A percentile compares a stretch with the other conserved stretches of the same genome.
Conservation (phyloP, 371 early-diverging fungal species). For the Circinella minor region DNA sequence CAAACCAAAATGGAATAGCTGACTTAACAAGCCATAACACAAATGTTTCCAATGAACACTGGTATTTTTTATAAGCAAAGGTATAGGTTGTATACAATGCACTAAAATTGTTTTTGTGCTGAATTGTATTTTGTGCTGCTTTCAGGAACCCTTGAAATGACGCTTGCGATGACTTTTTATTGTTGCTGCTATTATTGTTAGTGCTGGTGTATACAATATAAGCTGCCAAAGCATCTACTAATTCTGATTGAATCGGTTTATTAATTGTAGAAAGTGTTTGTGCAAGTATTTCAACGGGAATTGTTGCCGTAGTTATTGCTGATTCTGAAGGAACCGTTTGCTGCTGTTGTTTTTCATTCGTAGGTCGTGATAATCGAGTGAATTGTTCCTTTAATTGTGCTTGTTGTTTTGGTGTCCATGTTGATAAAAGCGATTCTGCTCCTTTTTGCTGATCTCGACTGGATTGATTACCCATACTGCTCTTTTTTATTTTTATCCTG, state of each 20-base stretch:
- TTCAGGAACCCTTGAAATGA: background rate
- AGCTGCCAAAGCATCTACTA: constrained; percentile 1
- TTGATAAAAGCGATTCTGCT: constrained; percentile 8
- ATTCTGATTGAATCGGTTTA: background rate
- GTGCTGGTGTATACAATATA: background rate
- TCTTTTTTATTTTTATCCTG: too few species aligned
- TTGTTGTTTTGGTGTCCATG: constrained; percentile 20
- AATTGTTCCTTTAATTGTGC: constrained; percentile 17
- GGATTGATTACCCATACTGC: constrained; percentile 25
- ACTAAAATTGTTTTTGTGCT: background rate
- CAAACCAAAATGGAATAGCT: constrained; percentile 41
- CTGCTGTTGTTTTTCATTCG: background rate
- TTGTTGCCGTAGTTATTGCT: too few species aligned
- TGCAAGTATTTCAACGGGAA: too few species aligned
- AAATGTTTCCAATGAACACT: constrained; percentile 28
- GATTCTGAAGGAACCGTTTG: background rate
- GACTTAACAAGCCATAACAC: constrained; percentile 24
- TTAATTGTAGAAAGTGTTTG: background rate
- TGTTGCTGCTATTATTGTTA: background rate
- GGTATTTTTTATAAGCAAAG: constrained; percentile 17
- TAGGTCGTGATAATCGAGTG: background rate
- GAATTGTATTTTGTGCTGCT: constrained; percentile 5
- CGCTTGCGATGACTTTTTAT: background rate
- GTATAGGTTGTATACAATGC: constrained; percentile 2
- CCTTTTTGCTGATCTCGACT: constrained; percentile 12